Base-by-base conservation (phyloP, 1,284 basidiomycete genomes). In the Volvariella surrecta region DNA sequence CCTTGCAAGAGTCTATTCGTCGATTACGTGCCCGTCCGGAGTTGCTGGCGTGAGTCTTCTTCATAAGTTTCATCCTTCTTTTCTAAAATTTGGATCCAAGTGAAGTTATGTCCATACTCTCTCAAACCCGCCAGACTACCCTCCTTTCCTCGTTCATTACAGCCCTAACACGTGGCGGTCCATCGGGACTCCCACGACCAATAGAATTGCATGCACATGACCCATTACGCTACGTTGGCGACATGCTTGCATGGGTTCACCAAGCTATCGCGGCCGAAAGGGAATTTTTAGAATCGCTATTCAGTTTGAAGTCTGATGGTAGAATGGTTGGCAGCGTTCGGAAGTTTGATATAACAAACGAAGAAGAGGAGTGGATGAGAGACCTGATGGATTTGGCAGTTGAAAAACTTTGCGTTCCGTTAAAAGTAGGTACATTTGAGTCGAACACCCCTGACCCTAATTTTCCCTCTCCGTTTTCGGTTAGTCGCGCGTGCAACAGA, bases 221-320 rank as follows among this genome's bases (percentile, higher is more conserved):
- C 59, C 93, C 95, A 0, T 74, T 92, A 49, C 82, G 95, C 19
- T 99, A 99, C 59, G 83, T 96, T 11, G 94, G 95, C 15, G 95
- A 98, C 60, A 98, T 99, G 90, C 79, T 99, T 3, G 95, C 94
- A 0, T 99, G 95, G 96, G 83, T 98, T 1, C 95, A 99, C 63
- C 96, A 99, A 48, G 77, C 87, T 0, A 92, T 96, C 47, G 95
- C 95, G 0, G 86, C 84, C 2, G 95, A 99, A 61, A 83, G 86
- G 40, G 96, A 99, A 63, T 91, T 93, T 55, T 70, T 97, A 16
- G 91, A 95, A 55, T 71, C 77, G 21, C 62, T 96, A 30, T 95
- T 96, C 52, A 82, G 77, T 6, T 58, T 90, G 41, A 76, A 72
- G 44, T 67, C 64, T 21, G 79, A 81, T 47, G 60, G 72, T 2